Base-by-base conservation (phyloP, 2,329 filamentous ascomycete genomes). In the Verticillium isaacii region DNA sequence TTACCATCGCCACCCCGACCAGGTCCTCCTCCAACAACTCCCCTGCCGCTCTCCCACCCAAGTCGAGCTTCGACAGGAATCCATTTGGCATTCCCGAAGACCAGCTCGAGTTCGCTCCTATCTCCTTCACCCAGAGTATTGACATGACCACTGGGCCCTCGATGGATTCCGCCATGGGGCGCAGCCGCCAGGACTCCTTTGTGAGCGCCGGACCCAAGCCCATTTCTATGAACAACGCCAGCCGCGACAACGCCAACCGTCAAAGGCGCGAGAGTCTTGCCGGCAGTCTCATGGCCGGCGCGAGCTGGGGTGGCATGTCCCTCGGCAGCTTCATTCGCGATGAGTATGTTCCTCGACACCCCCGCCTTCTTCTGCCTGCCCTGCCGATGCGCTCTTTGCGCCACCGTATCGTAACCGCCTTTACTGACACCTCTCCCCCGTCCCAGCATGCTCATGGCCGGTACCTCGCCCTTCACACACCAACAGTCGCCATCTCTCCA, bases 291-390 rank as follows among this genome's bases (percentile, higher is more conserved):
- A 86, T 88, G 78, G 90, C 88, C 66, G 93, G 94, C 69, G 93
- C 97, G 89, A 97, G 93, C 77, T 99, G 94, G 93, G 94, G 94
- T 72, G 94, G 93, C 67, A 87, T 97, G 64, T 98, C 94, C 9
- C 92, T 98, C 67, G 94, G 94, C 65, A 98, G 94, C 72, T 98
- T 96, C 82, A 95, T 99, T 76, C 86, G 92, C 75, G 94, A 99
- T 79, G 95, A 99, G 95, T 99, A 87, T 87, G 94, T 81, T 63
- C 56, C 50, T 55, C 55, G 62, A 64, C 34, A 34, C 54, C 55
- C 29, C 41, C 52, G 36, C 19, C n/a, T 52, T 52, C 45, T 6
- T 52, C 19, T 23, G 17, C 45, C 45, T 5, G 17, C 45, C 45
- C 9, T 15, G 9, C 2, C 19, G 45, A 12, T 52, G 45, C 45